These are phyloP conservation scores for Candida albicans DNA, from an alignment of 1,139 yeast genomes.

Conservation along the genomic window DNA sequence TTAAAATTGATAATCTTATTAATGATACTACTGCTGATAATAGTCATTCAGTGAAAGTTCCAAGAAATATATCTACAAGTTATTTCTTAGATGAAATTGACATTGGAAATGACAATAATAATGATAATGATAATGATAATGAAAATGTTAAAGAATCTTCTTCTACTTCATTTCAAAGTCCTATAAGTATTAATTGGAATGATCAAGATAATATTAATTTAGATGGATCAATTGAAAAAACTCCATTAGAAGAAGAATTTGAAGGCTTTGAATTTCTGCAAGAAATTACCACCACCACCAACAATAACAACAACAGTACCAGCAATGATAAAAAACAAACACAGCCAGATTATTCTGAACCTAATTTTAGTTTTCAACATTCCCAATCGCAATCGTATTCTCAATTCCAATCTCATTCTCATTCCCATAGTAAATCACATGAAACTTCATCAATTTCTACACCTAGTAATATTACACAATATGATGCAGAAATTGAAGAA, in stretches of 20 bases:
- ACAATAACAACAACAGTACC: not conserved
- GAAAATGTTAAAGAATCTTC: slow-evolving; percentile 29
- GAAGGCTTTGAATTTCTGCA: slow-evolving; percentile 11
- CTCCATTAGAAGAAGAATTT: slow-evolving; percentile 8
- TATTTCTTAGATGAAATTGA: slow-evolving; percentile 15
- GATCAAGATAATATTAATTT: slow-evolving; percentile 36
- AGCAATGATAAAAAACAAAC: slow-evolving; percentile 1
- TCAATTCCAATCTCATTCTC: no score
- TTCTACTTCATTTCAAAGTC: slow-evolving; percentile 45
- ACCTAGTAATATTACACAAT: slow-evolving; percentile 43
- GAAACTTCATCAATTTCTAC: slow-evolving; percentile 35
- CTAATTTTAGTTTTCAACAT: slow-evolving; percentile 16
- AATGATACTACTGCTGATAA: slow-evolving; percentile 23
- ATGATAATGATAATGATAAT: slow-evolving; percentile 20
- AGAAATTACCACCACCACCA: slow-evolving; percentile 1
- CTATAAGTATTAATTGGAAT: slow-evolving; percentile 47
- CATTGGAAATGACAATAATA: not conserved
- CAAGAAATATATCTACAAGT: slow-evolving; percentile 9
- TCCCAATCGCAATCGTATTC: no score
- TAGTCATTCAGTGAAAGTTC: slow-evolving; percentile 11
- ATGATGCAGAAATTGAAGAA: slow-evolving; percentile 45
- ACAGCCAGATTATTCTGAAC: slow-evolving; percentile 10
- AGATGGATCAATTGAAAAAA: slow-evolving; percentile 14
- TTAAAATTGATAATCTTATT: slow-evolving; percentile 39
- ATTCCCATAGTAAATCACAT: slow-evolving; percentile 22